phyloP scores from a whole-genome alignment of 2,329 filamentous ascomycete genomes.

The Geosmithia morbida region DNA sequence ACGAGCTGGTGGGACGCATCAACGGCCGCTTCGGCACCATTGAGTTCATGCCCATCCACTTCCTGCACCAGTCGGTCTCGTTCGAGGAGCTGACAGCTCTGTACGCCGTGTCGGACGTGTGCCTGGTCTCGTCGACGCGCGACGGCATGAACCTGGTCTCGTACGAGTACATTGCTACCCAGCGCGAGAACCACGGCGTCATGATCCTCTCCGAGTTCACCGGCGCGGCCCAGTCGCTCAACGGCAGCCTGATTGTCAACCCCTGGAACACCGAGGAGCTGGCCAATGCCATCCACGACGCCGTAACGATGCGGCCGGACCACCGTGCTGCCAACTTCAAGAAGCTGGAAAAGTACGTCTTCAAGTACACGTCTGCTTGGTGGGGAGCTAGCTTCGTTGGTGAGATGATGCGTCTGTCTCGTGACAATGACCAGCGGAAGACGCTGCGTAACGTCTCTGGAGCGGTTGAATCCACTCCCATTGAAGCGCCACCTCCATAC shows the following conservation, averaged over 20 bases:
- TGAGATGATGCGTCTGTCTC: conserved; percentile 50
- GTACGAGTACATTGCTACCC: conserved; percentile 94
- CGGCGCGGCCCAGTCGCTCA: conserved; percentile 85
- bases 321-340: conserved; percentile 76
- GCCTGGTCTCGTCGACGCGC: conserved; percentile 85
- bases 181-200: conserved; percentile 78
- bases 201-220: conserved; percentile 96
- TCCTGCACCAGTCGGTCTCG: conserved; percentile 88
- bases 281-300: conserved; percentile 83
- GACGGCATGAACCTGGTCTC: conserved; percentile 99
- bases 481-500: not conserved
- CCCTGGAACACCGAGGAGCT: conserved; percentile 98
- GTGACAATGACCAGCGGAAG: conserved; percentile 21
- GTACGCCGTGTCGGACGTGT: conserved; percentile 84
- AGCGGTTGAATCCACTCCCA: conserved; percentile 14
- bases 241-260: conserved; percentile 88
- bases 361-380: conserved; percentile 95
- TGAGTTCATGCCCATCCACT: conserved; percentile 98
- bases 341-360: conserved; percentile 88
- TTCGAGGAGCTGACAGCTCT: conserved; percentile 92
- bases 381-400: conserved; percentile 90
- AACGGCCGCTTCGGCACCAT: conserved; percentile 95
- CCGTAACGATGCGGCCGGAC: conserved; percentile 91
- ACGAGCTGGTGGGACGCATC: conserved; percentile 91
- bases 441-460: conserved; percentile 25